Evolutionary conservation across 225 moss, liverwort and hornwort genomes (phyloP).

Genomic region (Marchantia polymorpha): DNA sequence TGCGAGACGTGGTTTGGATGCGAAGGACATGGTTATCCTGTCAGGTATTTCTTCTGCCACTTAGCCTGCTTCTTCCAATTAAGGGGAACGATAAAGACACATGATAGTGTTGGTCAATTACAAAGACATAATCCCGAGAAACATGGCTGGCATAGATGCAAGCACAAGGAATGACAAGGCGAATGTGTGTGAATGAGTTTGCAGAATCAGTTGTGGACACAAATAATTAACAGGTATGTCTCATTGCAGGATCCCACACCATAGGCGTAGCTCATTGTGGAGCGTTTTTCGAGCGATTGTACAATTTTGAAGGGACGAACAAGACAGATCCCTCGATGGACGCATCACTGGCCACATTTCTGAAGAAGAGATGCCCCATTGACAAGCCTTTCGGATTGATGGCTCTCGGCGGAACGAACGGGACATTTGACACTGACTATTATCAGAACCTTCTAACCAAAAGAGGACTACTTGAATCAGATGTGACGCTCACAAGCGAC

Average conservation of each 20-base stretch:
- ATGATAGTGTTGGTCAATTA: not conserved
- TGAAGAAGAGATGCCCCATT: not conserved
- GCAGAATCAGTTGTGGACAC: not conserved
- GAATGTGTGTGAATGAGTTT: too few species aligned
- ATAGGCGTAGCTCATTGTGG: not conserved
- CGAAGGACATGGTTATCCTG: not conserved
- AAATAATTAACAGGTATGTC: not conserved
- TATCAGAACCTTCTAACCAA: not conserved
- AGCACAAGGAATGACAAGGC: too few species aligned
- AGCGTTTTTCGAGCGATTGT: not conserved
- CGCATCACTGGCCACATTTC: not conserved
- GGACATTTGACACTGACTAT: not conserved
- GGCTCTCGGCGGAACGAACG: not conserved
- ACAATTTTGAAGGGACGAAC: slow-evolving; percentile 3
- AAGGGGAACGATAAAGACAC: too few species aligned
- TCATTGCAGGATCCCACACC: not conserved
- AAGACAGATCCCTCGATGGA: not conserved
- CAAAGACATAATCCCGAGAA: not conserved
- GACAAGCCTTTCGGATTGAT: not conserved
- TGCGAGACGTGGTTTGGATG: not conserved
- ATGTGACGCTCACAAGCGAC: too few species aligned
- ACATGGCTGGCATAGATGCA: too few species aligned
- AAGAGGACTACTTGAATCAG: too few species aligned
- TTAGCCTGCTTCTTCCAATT: not conserved
- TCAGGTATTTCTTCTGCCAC: not conserved